A percentile compares a stretch with the other conserved stretches of the same genome.
phyloP scores from a whole-genome alignment of 768 basidiomycete genomes.

The Filobasidium wieringae region DNA sequence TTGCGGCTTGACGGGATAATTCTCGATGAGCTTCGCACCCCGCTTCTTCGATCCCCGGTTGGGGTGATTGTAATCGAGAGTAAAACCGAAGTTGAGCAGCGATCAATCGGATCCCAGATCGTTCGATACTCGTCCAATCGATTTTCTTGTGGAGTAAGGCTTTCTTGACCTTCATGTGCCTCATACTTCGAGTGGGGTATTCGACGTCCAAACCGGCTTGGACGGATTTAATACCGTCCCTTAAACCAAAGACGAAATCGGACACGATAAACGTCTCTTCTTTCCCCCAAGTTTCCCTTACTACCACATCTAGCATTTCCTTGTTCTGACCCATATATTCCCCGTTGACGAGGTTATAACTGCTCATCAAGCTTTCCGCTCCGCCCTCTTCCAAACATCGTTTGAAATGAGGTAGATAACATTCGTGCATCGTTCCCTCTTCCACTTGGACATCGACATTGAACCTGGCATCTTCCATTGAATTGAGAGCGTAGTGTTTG shows the following conservation, averaged over 20 bases:
- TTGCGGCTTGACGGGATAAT: neutral
- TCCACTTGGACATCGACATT: neutral
- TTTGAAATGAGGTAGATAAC: slow-evolving; percentile 6
- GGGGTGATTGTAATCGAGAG: neutral
- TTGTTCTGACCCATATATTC: neutral
- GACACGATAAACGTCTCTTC: slow-evolving; percentile 3
- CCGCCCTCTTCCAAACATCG: neutral
- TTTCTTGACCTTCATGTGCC: neutral
- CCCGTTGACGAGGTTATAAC: slow-evolving; percentile 7
- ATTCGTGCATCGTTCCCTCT: slow-evolving; percentile 4
- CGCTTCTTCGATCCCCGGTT: neutral
- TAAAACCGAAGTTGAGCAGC: neutral
- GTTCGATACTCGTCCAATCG: neutral
- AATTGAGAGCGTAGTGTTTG: slow-evolving; percentile 9
- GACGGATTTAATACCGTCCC: neutral
- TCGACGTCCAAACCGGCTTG: slow-evolving; percentile 9
- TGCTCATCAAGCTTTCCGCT: slow-evolving; percentile 5
- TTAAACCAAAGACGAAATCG: slow-evolving; percentile 3
- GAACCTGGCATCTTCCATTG: slow-evolving; percentile 2
- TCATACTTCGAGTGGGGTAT: neutral
- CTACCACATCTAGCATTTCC: neutral
- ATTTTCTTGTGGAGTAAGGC: neutral
- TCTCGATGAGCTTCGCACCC: neutral
- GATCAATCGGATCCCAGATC: neutral
- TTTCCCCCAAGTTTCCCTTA: slow-evolving; percentile 4